phyloP scores from a whole-genome alignment of 305 asterid genomes.

The Ajuga reptans region DNA sequence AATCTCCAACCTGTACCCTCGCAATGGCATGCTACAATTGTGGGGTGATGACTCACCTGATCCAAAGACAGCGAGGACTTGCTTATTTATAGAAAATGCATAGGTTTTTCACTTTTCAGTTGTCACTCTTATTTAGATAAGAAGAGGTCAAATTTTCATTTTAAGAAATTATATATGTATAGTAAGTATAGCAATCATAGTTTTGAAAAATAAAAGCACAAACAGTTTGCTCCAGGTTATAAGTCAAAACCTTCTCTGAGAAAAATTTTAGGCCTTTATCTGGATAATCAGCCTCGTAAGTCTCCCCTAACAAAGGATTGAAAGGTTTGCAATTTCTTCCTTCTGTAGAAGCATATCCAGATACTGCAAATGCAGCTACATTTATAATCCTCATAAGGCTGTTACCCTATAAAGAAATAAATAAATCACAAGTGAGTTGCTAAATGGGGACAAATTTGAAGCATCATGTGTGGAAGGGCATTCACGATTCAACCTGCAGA shows the following conservation, averaged over 20 bases:
- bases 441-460: conserved; percentile 7
- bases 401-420: conserved; percentile 55
- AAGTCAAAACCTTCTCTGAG: conserved; percentile 74
- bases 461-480: conserved; percentile 10
- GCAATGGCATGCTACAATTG: conserved; percentile 91
- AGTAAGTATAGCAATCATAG: background rate
- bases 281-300: conserved; percentile 90
- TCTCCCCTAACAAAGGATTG: conserved; percentile 94
- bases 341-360: conserved; percentile 94
- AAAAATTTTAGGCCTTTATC: conserved; percentile 88
- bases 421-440: conserved; percentile 28
- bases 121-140: background rate
- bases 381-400: conserved; percentile 89
- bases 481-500: background rate
- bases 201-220: background rate
- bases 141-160: background rate
- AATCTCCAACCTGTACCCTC: conserved; percentile 93
- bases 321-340: conserved; percentile 96
- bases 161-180: background rate
- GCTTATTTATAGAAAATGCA: conserved; percentile 15
- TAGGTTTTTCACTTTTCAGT: background rate
- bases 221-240: conserved; percentile 8
- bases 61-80: conserved; percentile 21
- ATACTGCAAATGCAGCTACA: conserved; percentile 98
- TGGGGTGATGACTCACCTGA: conserved; percentile 97